phyloP scores from a whole-genome alignment of 371 early-diverging fungal species.

The Mucor circinelloides region DNA sequence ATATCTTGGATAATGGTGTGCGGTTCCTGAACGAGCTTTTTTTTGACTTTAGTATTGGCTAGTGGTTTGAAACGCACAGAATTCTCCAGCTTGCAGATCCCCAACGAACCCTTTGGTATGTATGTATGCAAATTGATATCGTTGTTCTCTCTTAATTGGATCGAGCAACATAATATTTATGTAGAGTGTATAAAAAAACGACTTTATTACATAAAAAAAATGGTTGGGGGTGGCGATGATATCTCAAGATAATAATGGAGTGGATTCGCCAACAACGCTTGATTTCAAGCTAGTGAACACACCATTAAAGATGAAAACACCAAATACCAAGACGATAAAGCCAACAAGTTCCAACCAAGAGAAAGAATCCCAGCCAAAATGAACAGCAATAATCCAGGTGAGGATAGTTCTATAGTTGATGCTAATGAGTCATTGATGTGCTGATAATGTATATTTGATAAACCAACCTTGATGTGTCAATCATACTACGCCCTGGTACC shows the following conservation, averaged over 20 bases:
- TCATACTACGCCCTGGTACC: conserved; percentile 44
- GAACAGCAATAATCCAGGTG: conserved; percentile 46
- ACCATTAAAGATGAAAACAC: conserved; percentile 48
- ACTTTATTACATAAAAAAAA: background rate
- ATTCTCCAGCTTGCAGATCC: background rate
- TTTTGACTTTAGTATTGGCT: background rate
- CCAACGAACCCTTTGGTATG: background rate
- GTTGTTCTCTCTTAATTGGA: background rate
- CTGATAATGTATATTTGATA: background rate
- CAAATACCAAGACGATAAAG: conserved; percentile 34
- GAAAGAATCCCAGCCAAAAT: conserved; percentile 48
- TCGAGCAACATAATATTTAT: background rate
- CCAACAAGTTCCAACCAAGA: conserved; percentile 40
- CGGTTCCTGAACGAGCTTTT: background rate
- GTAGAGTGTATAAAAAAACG: background rate
- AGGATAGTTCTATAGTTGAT: conserved; percentile 23
- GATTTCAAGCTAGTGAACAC: conserved; percentile 37
- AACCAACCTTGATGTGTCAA: conserved; percentile 46
- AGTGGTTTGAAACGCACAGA: background rate
- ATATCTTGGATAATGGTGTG: background rate
- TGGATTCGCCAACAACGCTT: conserved; percentile 23
- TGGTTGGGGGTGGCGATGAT: too few species aligned
- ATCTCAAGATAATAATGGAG: conserved; percentile 40
- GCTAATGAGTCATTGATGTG: conserved; percentile 12
- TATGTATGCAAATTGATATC: background rate